A percentile compares a stretch with the other conserved stretches of the same genome.
Evolutionary conservation across 805 yeast species (phyloP).

Genomic region (Candida insectorum): DNA sequence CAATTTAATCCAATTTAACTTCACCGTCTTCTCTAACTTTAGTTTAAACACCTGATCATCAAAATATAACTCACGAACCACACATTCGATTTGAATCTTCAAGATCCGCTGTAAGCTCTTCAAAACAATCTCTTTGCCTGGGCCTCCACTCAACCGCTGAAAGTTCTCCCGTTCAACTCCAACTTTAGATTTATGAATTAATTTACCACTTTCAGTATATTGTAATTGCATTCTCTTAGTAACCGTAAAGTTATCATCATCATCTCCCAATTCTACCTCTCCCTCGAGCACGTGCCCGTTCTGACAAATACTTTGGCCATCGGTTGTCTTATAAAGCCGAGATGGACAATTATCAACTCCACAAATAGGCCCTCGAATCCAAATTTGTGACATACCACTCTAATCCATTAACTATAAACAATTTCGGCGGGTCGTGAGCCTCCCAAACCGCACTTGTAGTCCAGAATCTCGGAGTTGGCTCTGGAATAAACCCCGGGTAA

Average conservation of each 20-base stretch:
- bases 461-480: no score
- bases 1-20: slow-evolving; percentile 30
- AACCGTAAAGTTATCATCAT: slow-evolving; percentile 59
- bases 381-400: slow-evolving; percentile 27
- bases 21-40: slow-evolving; percentile 20
- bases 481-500: no score
- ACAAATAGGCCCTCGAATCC: slow-evolving; percentile 77
- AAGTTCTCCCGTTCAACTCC: no score
- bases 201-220: slow-evolving; percentile 8
- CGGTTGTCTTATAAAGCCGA: slow-evolving; percentile 61
- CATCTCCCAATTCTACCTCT: slow-evolving; percentile 74
- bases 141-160: slow-evolving; percentile 6
- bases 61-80: slow-evolving; percentile 39
- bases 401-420: neutral
- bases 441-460: neutral
- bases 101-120: slow-evolving; percentile 8
- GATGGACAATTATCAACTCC: slow-evolving; percentile 90
- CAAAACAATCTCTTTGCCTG: slow-evolving; percentile 8
- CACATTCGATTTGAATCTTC: slow-evolving; percentile 36
- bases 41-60: slow-evolving; percentile 1
- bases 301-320: slow-evolving; percentile 83
- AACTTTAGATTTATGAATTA: slow-evolving; percentile 7
- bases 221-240: slow-evolving; percentile 53
- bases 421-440: neutral
- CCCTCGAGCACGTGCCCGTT: slow-evolving; percentile 88